phyloP scores from a whole-genome alignment of 768 basidiomycete species.

The Serendipita sp. region DNA sequence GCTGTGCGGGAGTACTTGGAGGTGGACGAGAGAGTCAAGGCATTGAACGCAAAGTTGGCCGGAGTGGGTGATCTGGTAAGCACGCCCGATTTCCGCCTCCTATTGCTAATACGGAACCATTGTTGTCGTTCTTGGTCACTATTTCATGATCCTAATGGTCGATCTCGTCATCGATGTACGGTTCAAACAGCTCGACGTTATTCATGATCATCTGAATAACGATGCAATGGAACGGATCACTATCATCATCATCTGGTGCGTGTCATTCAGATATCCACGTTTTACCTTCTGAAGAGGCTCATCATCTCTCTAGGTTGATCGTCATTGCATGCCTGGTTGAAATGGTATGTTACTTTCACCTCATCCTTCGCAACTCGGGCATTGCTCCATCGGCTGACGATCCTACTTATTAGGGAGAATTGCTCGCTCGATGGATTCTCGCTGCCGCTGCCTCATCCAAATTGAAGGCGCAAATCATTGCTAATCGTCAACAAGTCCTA shows the following conservation, averaged over 20 bases:
- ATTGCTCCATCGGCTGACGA: neutral
- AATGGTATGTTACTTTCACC: conserved; percentile 26
- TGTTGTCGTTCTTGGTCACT: neutral
- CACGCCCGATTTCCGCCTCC: conserved; percentile 8
- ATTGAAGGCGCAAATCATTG: neutral
- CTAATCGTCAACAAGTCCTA: neutral
- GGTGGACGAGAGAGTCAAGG: conserved; percentile 64
- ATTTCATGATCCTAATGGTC: neutral
- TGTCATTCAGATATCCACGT: conserved; percentile 24
- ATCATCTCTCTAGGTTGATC: conserved; percentile 49
- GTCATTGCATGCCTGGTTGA: conserved; percentile 82
- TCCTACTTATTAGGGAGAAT: neutral
- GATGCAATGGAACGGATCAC: conserved; percentile 84
- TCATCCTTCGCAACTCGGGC: too few species aligned
- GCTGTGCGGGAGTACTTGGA: conserved; percentile 93
- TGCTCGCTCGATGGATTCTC: neutral
- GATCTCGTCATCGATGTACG: neutral
- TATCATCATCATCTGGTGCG: conserved; percentile 52
- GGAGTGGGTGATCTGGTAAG: conserved; percentile 80
- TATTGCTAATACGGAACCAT: neutral
- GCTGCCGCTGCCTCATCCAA: neutral
- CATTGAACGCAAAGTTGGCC: conserved; percentile 73
- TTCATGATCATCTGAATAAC: conserved; percentile 85
- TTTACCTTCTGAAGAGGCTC: conserved; percentile 15
- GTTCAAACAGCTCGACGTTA: conserved; percentile 54